Base-by-base conservation (phyloP, 2,329 filamentous ascomycete genomes). In the Aspergillus sp. region DNA sequence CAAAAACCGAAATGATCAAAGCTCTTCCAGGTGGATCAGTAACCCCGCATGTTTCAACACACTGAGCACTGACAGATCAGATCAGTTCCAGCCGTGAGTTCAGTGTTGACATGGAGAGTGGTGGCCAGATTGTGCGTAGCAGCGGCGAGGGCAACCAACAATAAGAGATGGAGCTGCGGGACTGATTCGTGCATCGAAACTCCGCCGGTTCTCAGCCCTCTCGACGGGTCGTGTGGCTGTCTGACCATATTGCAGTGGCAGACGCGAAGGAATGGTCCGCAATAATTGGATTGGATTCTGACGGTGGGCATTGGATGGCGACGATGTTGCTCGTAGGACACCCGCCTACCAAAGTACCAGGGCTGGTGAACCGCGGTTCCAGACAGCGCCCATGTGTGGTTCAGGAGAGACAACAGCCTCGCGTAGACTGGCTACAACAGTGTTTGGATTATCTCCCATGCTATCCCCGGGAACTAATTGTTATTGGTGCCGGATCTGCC, bases 351-450 rank as follows among this genome's bases (percentile, higher is more conserved):
- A 17, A 22, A 24, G 24, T 24, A 27, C 22, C 22, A 46, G 7
- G 44, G 24, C 24, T 9, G 44, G 24, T 20, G 51, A 54, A 54
- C 51, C 34, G 51, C 42, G 51, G 51, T 54, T 54, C 48, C 27
- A 27, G 34, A 37, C 8, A 30, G 11, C 11, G 30, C 13, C 42
- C 44, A 47, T 40, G 42, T 47, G 34, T 48, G 44, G 51, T 41
- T 47, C 51, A 54, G 34, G 51, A 41, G 33, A 30, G n/a, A 9
- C 34, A 37, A 37, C 34, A n/a, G 27, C 27, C 9, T 30, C 27
- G 27, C 27, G 27, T 30, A 30, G 27, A 30, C 27, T 9, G 27
- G 27, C 27, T 11, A 30, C 27, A 30, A 11, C 27, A 30, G 8
- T 30, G 27, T 30, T 9, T 19, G 40, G 8, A 6, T 27, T 30